Evolutionary conservation across 768 basidiomycete genomes (phyloP), one percentile per base, ranked within the genome.

Genomic region (Lactifluus pinguis): DNA sequence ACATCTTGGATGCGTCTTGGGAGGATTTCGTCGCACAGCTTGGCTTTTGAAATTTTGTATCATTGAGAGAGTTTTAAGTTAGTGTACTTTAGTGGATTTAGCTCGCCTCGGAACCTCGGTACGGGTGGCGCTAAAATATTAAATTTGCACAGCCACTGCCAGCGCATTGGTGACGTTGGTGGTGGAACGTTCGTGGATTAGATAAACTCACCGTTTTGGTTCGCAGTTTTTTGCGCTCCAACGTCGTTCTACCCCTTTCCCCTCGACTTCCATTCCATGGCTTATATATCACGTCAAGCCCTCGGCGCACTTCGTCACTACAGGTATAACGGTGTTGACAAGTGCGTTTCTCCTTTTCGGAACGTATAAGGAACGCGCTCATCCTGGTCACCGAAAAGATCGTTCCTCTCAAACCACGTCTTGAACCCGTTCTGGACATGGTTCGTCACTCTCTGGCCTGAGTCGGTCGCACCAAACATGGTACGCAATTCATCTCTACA

Each of bases 401-500:
- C 92, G 9, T 66, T 90, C 36, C 67, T 89, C 2, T 91, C 91
- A 42, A 78, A 81, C 68, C 86, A 87, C 71, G 74, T 94, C 25
- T 76, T 98, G 55, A 82, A 84, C 48, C 89, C 89, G 3, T 95
- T 87, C 74, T 97, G 94, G 93, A 90, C 78, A 38, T 89, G 89
- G 89, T 83, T 95, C 63, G 89, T 95, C 57, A 92, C 83, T 5
- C 77, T 94, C 29, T 95, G 90, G 84, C 94, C 94, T 2, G 76
- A 80, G 49, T 84, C 77, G 49, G 77, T 98, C 6, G 94, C 94
- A 0, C 94, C 94, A 1, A 98, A 98, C 71, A 87, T 87, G 11
- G 94, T 95, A 68, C 59, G 86, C 34, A n/a, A 47, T 4, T 25
- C 76, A 30, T 6, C 50, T 32, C 25, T 10, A 17, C 10, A 32